phyloP scores from a whole-genome alignment of 169 alveolate genomes.

The Plasmodium inui region DNA sequence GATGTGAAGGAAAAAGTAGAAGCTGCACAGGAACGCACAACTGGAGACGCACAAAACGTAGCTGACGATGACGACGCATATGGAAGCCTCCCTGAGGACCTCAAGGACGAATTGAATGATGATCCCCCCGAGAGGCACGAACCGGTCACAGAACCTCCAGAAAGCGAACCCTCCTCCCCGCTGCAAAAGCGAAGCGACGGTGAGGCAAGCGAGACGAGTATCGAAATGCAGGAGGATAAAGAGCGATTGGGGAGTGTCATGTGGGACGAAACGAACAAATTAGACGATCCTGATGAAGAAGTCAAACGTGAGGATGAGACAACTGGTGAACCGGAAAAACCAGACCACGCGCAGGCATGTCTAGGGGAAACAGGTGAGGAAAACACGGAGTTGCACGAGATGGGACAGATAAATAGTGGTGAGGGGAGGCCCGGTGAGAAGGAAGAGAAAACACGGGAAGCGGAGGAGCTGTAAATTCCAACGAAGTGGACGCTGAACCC shows the following conservation, averaged over 20 bases:
- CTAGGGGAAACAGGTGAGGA: background rate
- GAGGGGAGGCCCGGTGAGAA: background rate
- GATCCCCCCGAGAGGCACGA: background rate
- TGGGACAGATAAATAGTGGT: background rate
- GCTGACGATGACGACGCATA: background rate
- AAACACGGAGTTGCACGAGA: background rate
- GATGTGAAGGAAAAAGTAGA: background rate
- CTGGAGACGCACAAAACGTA: background rate
- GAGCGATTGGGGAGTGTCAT: background rate
- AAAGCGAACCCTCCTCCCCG: background rate
- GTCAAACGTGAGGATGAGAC: background rate
- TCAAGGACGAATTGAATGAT: background rate
- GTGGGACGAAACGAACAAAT: background rate
- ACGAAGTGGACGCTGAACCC: background rate
- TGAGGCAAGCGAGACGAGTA: background rate
- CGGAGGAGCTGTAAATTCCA: background rate
- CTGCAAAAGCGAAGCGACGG: background rate
- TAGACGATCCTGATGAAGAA: background rate
- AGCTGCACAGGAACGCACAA: background rate
- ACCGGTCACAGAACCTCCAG: background rate
- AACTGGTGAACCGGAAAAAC: background rate
- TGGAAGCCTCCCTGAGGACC: background rate
- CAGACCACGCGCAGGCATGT: background rate
- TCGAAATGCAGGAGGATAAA: background rate
- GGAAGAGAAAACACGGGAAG: background rate